A percentile compares a stretch with the other conserved stretches of the same genome.
Evolutionary conservation across 2,329 filamentous ascomycete genomes (phyloP).

Genomic region (Colletotrichum lindemuthianum): DNA sequence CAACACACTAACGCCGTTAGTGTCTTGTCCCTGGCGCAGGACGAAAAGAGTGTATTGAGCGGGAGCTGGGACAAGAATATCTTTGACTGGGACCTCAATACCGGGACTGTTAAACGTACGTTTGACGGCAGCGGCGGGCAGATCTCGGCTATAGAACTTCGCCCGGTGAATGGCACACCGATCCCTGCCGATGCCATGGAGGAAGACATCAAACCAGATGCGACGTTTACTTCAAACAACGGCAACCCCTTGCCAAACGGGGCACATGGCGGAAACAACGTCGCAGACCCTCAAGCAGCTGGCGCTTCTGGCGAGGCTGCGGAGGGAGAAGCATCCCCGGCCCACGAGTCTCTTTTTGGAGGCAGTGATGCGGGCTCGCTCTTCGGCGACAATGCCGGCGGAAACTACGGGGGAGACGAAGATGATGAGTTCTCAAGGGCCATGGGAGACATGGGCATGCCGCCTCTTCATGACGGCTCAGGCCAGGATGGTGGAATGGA

Average conservation of each 20-base stretch:
- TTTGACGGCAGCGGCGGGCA: slow-evolving; percentile 85
- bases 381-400: slow-evolving; percentile 79
- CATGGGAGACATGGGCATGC: slow-evolving; percentile 64
- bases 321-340: slow-evolving; percentile 73
- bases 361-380: slow-evolving; percentile 84
- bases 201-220: slow-evolving; percentile 65
- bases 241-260: slow-evolving; percentile 67
- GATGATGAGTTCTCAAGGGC: slow-evolving; percentile 85
- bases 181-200: slow-evolving; percentile 77
- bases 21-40: slow-evolving; percentile 81
- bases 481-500: slow-evolving; percentile 50
- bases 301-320: slow-evolving; percentile 55
- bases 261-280: slow-evolving; percentile 42
- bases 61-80: slow-evolving; percentile 97
- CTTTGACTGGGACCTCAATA: slow-evolving; percentile 94
- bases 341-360: slow-evolving; percentile 83
- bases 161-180: slow-evolving; percentile 79
- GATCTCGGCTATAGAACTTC: slow-evolving; percentile 86
- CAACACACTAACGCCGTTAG: slow-evolving; percentile 93
- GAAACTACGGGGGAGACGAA: slow-evolving; percentile 71
- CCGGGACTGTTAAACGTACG: slow-evolving; percentile 76
- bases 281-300: slow-evolving; percentile 11
- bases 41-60: slow-evolving; percentile 88
- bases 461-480: slow-evolving; percentile 47
- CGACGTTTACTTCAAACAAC: slow-evolving; percentile 82